Evolutionary conservation across 192 early-diverging fungal species (phyloP).

Genomic region (Backusella tuberculispora): DNA sequence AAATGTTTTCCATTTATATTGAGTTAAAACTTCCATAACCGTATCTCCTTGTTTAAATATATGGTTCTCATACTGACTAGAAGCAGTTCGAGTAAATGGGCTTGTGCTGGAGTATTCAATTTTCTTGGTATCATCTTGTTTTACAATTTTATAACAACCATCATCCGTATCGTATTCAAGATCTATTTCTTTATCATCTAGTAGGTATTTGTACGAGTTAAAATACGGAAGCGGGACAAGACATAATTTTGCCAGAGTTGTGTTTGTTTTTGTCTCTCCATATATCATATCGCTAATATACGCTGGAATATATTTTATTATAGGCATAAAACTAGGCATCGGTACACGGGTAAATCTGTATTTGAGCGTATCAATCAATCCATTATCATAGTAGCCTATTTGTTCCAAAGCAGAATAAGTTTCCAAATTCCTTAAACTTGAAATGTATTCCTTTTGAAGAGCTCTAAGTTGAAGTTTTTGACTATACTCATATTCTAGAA

Average conservation of each 20-base stretch:
- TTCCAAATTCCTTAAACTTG: conserved; percentile 11
- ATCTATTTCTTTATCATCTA: not conserved
- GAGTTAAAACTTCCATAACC: conserved; percentile 17
- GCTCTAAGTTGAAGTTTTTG: not conserved
- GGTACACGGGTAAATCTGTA: not conserved
- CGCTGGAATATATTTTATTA: conserved; percentile 1
- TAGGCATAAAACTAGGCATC: not conserved
- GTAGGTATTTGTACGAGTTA: not conserved
- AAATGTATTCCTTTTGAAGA: not conserved
- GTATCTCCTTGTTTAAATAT: conserved; percentile 22
- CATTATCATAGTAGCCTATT: not conserved
- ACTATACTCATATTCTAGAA: not conserved
- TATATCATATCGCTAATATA: not conserved
- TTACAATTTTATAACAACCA: not conserved
- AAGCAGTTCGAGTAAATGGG: conserved; percentile 3
- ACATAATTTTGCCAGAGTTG: not conserved
- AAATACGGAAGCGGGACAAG: conserved; percentile 11
- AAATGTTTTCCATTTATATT: conserved; percentile 26
- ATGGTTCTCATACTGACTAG: not conserved
- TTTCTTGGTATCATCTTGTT: not conserved
- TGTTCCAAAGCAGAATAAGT: not conserved
- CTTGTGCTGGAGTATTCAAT: not conserved
- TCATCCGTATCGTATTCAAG: not conserved
- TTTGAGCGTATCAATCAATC: not conserved
- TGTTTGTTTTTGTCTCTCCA: not conserved